Conservation (phyloP, 768 basidiomycete species). For the Rhizopogon vulgaris region DNA sequence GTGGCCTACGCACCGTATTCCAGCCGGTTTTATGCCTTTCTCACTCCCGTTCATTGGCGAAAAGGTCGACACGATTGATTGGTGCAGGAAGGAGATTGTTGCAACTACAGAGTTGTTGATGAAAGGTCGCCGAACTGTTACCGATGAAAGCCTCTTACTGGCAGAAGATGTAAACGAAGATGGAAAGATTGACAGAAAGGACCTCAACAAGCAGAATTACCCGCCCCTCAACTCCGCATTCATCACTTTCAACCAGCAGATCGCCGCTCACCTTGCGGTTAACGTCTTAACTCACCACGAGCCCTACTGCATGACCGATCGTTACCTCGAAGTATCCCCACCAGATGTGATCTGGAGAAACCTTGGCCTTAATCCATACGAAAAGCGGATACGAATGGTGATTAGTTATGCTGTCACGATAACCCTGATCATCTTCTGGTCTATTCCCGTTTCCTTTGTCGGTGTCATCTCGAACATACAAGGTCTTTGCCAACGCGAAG, state of each 20-base stretch:
- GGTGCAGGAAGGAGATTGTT: slow-evolving; percentile 73
- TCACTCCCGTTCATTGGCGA: slow-evolving; percentile 66
- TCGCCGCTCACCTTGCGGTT: slow-evolving; percentile 84
- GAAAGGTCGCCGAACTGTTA: slow-evolving; percentile 33
- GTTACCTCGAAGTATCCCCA: slow-evolving; percentile 79
- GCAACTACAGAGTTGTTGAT: slow-evolving; percentile 47
- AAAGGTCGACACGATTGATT: slow-evolving; percentile 92
- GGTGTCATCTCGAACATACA: slow-evolving; percentile 81
- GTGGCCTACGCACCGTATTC: slow-evolving; percentile 77
- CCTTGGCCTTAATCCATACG: slow-evolving; percentile 85
- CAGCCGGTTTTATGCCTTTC: slow-evolving; percentile 44
- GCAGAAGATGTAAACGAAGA: slow-evolving; percentile 19
- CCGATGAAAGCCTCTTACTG: slow-evolving; percentile 9
- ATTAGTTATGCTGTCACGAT: slow-evolving; percentile 73
- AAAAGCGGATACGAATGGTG: slow-evolving; percentile 58
- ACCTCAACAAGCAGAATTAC: slow-evolving; percentile 31
- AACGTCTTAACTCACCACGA: slow-evolving; percentile 73
- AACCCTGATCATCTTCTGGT: slow-evolving; percentile 82
- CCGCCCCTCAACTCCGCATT: slow-evolving; percentile 71
- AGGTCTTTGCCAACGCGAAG: slow-evolving; percentile 53
- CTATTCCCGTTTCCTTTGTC: slow-evolving; percentile 82
- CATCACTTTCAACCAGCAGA: slow-evolving; percentile 87
- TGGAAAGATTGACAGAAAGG: slow-evolving; percentile 7
- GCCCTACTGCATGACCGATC: slow-evolving; percentile 74
- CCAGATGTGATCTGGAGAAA: slow-evolving; percentile 92